Evolutionary conservation across 345 rosid species (phyloP).

Genomic region (Acer campestre): DNA sequence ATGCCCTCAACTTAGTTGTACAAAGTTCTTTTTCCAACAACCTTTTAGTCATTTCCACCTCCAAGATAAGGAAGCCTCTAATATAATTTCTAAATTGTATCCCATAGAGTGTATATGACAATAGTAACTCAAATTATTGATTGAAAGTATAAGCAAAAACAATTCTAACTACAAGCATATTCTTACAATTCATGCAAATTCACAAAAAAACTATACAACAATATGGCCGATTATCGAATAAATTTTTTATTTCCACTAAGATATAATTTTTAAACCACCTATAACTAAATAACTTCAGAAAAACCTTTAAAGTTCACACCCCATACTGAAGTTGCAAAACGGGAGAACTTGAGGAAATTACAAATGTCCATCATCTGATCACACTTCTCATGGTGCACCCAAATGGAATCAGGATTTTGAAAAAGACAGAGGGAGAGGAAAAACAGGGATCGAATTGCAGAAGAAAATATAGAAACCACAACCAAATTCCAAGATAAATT

Average conservation of each 20-base stretch:
- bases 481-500: not conserved
- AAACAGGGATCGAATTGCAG: not conserved
- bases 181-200: not conserved
- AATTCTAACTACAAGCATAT: not conserved
- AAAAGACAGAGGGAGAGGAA: not conserved
- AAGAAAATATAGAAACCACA: not conserved
- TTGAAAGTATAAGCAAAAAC: not conserved
- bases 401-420: not conserved
- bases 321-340: not conserved
- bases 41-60: not conserved
- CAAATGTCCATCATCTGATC: not conserved
- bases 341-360: not conserved
- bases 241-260: not conserved
- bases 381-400: not conserved
- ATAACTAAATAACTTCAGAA: not conserved
- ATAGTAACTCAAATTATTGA: not conserved
- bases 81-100: not conserved
- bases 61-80: not conserved
- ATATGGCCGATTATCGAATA: not conserved
- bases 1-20: not conserved
- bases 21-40: not conserved
- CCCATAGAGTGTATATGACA: not conserved
- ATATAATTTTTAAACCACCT: not conserved
- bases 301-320: not conserved
- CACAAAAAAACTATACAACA: not conserved